Conservation (phyloP, 805 yeast species). For the Ogataea chonburiensis region DNA sequence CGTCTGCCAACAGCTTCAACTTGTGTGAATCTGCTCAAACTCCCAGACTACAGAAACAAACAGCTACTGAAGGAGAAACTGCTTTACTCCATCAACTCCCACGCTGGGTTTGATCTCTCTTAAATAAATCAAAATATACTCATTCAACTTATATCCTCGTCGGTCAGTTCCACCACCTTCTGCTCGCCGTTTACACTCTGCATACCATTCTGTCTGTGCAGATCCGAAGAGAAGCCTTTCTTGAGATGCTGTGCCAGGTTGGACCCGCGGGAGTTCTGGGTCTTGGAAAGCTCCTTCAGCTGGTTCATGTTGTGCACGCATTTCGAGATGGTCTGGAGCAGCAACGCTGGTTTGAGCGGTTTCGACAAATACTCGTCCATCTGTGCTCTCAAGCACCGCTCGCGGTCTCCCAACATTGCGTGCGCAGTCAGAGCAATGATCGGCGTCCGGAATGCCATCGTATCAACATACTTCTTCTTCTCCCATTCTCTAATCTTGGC, state of each 20-base stretch:
- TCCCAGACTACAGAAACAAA: slow-evolving; percentile 78
- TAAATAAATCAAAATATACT: slow-evolving; percentile 23
- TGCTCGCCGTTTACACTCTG: slow-evolving; percentile 4
- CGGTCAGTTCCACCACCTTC: slow-evolving; percentile 18
- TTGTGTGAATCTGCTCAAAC: slow-evolving; percentile 80
- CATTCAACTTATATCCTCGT: slow-evolving; percentile 2
- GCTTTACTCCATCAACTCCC: slow-evolving; percentile 74
- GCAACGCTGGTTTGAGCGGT: slow-evolving; percentile 78
- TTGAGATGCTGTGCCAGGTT: slow-evolving; percentile 40
- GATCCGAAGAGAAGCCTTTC: slow-evolving; percentile 27
- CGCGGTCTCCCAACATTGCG: slow-evolving; percentile 93
- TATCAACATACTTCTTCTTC: slow-evolving; percentile 69
- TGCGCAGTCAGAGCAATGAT: slow-evolving; percentile 90
- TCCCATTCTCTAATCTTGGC: slow-evolving; percentile 87
- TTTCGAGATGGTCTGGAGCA: slow-evolving; percentile 81
- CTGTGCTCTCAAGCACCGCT: slow-evolving; percentile 79
- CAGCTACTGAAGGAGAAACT: slow-evolving; percentile 58
- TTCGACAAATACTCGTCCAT: slow-evolving; percentile 91
- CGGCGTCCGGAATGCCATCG: slow-evolving; percentile 73
- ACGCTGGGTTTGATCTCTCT: slow-evolving; percentile 85
- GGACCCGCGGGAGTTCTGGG: slow-evolving; percentile 43
- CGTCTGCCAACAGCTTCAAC: slow-evolving; percentile 91
- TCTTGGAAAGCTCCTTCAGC: slow-evolving; percentile 52
- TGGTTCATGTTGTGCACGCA: slow-evolving; percentile 72
- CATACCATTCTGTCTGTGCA: too few species aligned